Evolutionary conservation across 208 protist genomes (phyloP), one percentile per base, ranked within the genome.

Genomic region (Kentomonas sorsogonicus): DNA sequence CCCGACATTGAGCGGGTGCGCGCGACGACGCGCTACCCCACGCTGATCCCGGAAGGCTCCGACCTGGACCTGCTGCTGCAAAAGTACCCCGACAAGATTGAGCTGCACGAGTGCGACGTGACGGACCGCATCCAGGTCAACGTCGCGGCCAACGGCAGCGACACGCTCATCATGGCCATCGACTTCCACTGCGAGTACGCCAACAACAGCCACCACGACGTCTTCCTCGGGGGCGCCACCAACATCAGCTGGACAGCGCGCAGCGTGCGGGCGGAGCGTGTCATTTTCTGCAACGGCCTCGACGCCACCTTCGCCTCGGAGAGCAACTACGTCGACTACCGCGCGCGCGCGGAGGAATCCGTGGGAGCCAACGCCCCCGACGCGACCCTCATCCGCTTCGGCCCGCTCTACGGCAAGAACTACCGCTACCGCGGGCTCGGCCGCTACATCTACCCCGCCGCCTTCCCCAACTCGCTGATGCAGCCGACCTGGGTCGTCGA

Each of bases 401-500:
- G 90, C 15, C 86, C 86, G 11, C 72, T 96, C 22, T 96, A 86
- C 72, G 87, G 90, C 22, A 85, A 83, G 67, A 76, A 76, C 47
- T 96, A 94, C 66, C 84, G 87, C 25, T 96, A 96, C 65, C 85
- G 85, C 34, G 86, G 85, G n/a, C 61, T 94, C 10, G 90, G 90
- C 48, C 83, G 87, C 27, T 93, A 76, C 65, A 74, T 92, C 51
- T 96, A 96, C 66, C 90, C 90, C 22, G 86, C 87, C 1, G 79
- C 66, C 61, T 96, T 87, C 66, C 90, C 86, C 1, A 93, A 91
- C 62, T 89, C 87, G 26, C 48, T 76, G 52, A 82, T 96, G 53
- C 90, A 96, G 72, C 87, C 90, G 20, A 96, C 90, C 9, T 96
- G 90, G 90, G 87, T 96, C 46, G 85, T 92, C 0, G 90, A 96